Base-by-base conservation (phyloP, 108 stramenopile genomes). In the Skeletonema grethae region DNA sequence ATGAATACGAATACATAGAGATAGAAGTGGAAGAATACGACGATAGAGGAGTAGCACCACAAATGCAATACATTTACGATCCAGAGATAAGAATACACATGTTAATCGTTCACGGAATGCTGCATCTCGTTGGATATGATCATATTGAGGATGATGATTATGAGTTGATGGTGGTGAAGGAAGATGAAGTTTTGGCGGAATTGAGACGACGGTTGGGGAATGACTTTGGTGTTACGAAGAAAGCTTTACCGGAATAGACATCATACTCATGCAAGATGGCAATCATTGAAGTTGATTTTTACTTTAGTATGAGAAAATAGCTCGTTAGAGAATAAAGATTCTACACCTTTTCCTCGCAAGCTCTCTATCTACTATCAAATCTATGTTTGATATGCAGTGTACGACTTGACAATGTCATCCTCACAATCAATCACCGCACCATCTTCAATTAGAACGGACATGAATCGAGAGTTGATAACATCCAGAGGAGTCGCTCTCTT, bases 111-210 rank as follows among this genome's bases (percentile, higher is more conserved):
- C 98, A 98, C 69, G 96, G 98, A 10, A 86, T 98, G 89, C 75
- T 97, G 12, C 98, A 98, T 79, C 76, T 98, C 59, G 91, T 97
- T 2, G 97, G 96, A 28, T 91, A 97, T 69, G 98, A 98, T 82
- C 98, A 98, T 74, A 91, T 92, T 61, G 88, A 91, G 50, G 94
- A 96, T 63, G 88, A 94, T 53, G 97, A 97, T 56, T 97, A 93
- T 77, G 90, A 97, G 73, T 72, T 84, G 31, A 98, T 97, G 97
- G 94, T 94, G 22, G 57, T 57, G 55, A 63, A 68, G 61, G 97
- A 98, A 63, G 96, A 97, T 69, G 76, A 87, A 66, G 77, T 98
- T 12, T 59, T 97, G 46, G 72, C 74, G 15, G 86, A 89, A 56
- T 72, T 93, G 65, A 73, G 57, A 45, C 50, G 57, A 22, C 46